Conservation (phyloP, 176 grass and related monocot species). For the Hsuehochloa calcarea region DNA sequence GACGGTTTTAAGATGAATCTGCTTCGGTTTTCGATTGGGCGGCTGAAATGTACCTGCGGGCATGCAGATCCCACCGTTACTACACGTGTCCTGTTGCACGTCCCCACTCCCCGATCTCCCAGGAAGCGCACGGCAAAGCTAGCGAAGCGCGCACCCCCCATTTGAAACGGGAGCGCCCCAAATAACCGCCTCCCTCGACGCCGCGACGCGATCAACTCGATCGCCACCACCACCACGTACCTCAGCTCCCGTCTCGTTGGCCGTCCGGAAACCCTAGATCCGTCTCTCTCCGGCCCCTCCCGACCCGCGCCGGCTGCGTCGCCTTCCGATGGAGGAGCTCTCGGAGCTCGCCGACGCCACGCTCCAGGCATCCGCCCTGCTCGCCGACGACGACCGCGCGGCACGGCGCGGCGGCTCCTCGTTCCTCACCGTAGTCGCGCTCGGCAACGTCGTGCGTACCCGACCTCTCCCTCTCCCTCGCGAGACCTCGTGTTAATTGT, state of each 20-base stretch:
- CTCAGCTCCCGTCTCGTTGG: neutral
- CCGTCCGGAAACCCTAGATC: slow-evolving; percentile 30
- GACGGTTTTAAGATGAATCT: no score
- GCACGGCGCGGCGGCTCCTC: slow-evolving; percentile 35
- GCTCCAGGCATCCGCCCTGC: slow-evolving; percentile 57
- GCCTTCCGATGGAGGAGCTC: slow-evolving; percentile 58
- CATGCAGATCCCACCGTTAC: neutral
- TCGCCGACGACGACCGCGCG: slow-evolving; percentile 59
- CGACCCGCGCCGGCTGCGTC: neutral
- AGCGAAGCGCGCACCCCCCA: neutral
- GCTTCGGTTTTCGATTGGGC: no score
- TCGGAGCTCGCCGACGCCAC: slow-evolving; percentile 64
- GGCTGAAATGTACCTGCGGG: neutral
- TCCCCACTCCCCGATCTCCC: neutral
- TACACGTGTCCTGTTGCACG: no score
- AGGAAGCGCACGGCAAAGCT: no score
- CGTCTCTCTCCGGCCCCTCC: neutral
- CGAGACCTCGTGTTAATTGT: neutral
- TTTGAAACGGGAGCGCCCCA: neutral
- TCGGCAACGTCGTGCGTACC: slow-evolving; percentile 78
- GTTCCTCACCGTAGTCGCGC: slow-evolving; percentile 77
- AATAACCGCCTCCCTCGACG: neutral
- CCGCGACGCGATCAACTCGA: neutral
- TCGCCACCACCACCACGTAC: neutral
- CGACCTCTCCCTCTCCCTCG: neutral